Conservation (phyloP, 345 rosid genomes). For the Salix dunnii region DNA sequence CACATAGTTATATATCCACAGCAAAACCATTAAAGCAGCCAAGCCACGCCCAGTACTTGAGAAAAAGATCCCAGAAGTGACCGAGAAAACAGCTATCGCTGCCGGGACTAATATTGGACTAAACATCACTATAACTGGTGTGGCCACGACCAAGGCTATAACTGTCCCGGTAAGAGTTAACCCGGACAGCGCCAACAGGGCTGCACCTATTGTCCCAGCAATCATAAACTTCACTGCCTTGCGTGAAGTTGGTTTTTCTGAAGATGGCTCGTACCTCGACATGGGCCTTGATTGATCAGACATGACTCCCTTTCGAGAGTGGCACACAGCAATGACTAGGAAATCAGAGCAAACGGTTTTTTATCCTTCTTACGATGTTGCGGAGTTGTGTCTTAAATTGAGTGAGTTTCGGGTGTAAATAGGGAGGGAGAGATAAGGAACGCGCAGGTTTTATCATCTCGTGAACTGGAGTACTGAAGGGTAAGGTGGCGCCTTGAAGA, state of each 20-base stretch:
- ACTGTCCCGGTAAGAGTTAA: constrained; percentile 53
- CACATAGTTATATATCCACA: constrained; percentile 67
- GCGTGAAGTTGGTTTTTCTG: constrained; percentile 27
- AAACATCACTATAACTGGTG: constrained; percentile 52
- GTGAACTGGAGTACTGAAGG: not conserved
- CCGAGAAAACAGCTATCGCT: constrained; percentile 28
- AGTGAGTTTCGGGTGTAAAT: not conserved
- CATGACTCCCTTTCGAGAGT: not conserved
- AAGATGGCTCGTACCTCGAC: constrained; percentile 1
- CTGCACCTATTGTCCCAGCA: constrained; percentile 39
- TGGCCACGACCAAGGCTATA: constrained; percentile 49
- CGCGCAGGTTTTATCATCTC: not conserved
- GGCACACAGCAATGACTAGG: not conserved
- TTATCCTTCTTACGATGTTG: not conserved
- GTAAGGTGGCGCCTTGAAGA: not conserved
- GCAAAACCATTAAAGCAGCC: constrained; percentile 45
- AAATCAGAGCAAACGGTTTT: not conserved
- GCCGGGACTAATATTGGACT: constrained; percentile 70
- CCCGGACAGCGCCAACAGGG: constrained; percentile 43
- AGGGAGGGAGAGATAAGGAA: not conserved
- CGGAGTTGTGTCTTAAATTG: not conserved
- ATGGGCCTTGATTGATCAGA: constrained; percentile 29
- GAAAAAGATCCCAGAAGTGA: constrained; percentile 41
- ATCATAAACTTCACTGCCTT: constrained; percentile 48
- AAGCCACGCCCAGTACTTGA: constrained; percentile 56